Evolutionary conservation across 257 asterid genomes (phyloP).

Genomic region (Capsicum pubescens): DNA sequence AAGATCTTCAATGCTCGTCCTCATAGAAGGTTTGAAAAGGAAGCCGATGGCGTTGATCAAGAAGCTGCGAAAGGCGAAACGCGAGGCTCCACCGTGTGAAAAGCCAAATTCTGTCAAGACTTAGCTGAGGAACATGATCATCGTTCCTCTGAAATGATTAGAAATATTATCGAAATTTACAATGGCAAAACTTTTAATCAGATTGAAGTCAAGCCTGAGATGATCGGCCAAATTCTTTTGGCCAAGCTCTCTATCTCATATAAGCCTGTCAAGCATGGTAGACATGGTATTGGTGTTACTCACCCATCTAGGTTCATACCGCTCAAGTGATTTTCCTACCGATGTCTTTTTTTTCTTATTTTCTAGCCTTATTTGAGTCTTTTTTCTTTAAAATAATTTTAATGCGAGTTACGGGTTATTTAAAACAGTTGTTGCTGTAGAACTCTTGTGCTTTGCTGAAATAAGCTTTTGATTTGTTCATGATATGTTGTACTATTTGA

Average conservation of each 20-base stretch:
- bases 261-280: conserved; percentile 90
- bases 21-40: conserved; percentile 65
- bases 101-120: conserved; percentile 80
- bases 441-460: not conserved
- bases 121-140: conserved; percentile 80
- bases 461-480: not conserved
- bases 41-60: conserved; percentile 86
- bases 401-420: not conserved
- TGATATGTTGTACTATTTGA: not conserved
- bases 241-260: conserved; percentile 86
- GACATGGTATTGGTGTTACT: conserved; percentile 95
- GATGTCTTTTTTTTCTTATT: not conserved
- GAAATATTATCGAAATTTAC: conserved; percentile 79
- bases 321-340: conserved; percentile 55
- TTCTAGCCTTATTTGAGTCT: conserved; percentile 25
- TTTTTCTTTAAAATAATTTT: too few species aligned
- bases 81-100: conserved; percentile 83
- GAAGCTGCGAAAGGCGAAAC: conserved; percentile 80
- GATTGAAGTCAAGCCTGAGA: conserved; percentile 84
- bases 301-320: conserved; percentile 95
- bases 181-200: conserved; percentile 82
- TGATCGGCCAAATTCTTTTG: conserved; percentile 69
- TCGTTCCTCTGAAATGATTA: conserved; percentile 88
- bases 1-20: too few species aligned
- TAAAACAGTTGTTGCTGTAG: not conserved